Evolutionary conservation across 2,329 filamentous ascomycete species (phyloP), one percentile per base, ranked within the genome.

Genomic region (Nemania serpens): DNA sequence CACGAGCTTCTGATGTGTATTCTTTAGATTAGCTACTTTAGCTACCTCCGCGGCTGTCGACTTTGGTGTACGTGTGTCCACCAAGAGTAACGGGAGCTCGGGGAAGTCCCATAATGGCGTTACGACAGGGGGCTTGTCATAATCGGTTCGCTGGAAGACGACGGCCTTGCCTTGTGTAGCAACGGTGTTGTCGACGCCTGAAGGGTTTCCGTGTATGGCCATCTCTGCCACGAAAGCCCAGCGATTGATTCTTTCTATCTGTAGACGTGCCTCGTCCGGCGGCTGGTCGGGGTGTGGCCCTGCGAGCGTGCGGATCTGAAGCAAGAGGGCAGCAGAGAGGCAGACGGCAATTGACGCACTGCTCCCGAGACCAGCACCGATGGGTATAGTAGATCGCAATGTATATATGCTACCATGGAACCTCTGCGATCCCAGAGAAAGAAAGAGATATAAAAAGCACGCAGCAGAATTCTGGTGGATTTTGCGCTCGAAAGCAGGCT

Each of bases 181-280:
- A 29, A 99, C 94, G 2, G 95, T 99, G 76, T 99, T 99, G 77
- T 99, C 95, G 45, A 99, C 91, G 0, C 95, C 95, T 0, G 92
- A 97, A 0, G 95, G 95, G 72, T 96, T 98, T 39, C 94, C 95
- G 73, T 99, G 95, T 65, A 98, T 97, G 77, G 93, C 95, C 87
- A 98, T 90, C 75, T 99, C 95, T 22, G 90, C 90, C 0, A 99
- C 95, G 75, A 97, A 98, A 0, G 95, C 93, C 95, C 96, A 99
- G 63, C 91, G 86, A 76, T 99, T 99, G 78, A 99, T 97, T 65
- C 94, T 88, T 78, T 98, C 93, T 33, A 98, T 84, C 74, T 99
- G 94, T 45, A 93, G 77, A 61, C 91, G 88, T n/a, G 91, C 91
- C 77, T 99, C 95, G 56, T 92, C 88, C 0, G 87, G 78, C 3